Conservation (phyloP, 331 rosid species). For the Malus hybrid region DNA sequence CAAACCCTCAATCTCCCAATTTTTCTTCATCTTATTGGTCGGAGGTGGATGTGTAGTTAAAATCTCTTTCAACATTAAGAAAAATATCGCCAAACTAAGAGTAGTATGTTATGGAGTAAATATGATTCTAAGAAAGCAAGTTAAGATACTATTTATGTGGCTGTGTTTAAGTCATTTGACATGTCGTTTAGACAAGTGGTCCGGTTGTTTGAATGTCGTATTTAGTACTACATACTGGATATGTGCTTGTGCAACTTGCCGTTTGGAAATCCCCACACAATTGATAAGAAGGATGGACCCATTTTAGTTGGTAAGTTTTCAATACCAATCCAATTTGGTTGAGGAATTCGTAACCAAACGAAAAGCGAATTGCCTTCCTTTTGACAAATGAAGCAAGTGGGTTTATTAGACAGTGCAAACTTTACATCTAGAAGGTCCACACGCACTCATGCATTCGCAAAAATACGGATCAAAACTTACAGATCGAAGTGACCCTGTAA, state of each 20-base stretch:
- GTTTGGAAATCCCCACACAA: background rate
- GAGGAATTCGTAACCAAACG: slow-evolving; percentile 3
- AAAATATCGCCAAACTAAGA: too few relatives aligned
- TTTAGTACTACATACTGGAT: background rate
- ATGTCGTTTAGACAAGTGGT: background rate
- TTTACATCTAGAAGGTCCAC: background rate
- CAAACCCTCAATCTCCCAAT: slow-evolving; percentile 1
- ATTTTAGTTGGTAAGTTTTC: background rate
- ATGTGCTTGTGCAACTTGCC: background rate
- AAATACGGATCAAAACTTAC: background rate
- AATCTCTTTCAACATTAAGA: too few relatives aligned
- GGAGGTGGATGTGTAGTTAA: too few relatives aligned
- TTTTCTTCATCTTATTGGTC: background rate
- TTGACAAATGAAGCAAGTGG: background rate
- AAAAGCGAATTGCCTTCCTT: background rate
- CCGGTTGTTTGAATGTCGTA: background rate
- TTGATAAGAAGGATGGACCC: background rate
- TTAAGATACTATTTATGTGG: background rate
- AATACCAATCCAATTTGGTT: background rate
- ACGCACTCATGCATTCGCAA: background rate
- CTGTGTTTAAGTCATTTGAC: background rate
- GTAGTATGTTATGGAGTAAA: too few relatives aligned
- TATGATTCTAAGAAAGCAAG: too few relatives aligned
- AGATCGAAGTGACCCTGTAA: background rate
- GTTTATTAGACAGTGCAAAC: background rate